Percentiles rank a stretch among this genome's conserved stretches.
These are phyloP conservation scores for Floccularia luteovirens DNA, from an alignment of 768 basidiomycete species.

Conservation along the genomic window DNA sequence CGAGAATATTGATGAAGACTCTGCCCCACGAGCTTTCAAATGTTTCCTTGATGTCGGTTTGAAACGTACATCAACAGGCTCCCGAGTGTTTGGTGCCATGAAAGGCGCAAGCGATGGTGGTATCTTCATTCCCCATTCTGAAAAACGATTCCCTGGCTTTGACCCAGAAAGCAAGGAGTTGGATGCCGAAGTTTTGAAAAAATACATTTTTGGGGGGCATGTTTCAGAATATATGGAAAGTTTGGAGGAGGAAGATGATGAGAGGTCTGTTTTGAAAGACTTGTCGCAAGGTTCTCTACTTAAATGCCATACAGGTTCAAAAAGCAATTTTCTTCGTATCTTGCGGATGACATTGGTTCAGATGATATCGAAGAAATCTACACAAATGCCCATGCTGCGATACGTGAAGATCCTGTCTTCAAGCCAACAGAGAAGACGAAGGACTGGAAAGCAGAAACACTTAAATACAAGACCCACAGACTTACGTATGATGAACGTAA, in stretches of 20 bases:
- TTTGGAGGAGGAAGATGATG: constrained; percentile 98
- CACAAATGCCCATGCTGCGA: constrained; percentile 87
- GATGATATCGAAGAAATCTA: constrained; percentile 98
- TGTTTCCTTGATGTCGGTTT: constrained; percentile 97
- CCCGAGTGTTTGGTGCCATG: constrained; percentile 96
- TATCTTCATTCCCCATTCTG: constrained; percentile 95
- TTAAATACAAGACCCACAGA: constrained; percentile 61
- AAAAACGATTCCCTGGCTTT: constrained; percentile 97
- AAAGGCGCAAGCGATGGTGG: constrained; percentile 99
- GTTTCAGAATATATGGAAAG: constrained; percentile 99
- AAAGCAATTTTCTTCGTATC: constrained; percentile 94
- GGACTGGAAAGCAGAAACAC: constrained; percentile 86
- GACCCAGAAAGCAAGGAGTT: constrained; percentile 90
- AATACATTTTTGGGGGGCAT: constrained; percentile 97
- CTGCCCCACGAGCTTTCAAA: constrained; percentile 98
- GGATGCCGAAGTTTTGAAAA: constrained; percentile 90
- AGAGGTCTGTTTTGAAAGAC: constrained; percentile 47
- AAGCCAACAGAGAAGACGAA: constrained; percentile 82
- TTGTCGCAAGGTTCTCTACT: constrained; percentile 6
- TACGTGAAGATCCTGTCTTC: constrained; percentile 91
- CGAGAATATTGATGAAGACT: constrained; percentile 85
- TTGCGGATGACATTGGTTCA: constrained; percentile 91
- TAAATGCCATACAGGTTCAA: constrained; percentile 59
- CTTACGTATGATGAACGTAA: constrained; percentile 75
- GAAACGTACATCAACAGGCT: constrained; percentile 95